phyloP scores from a whole-genome alignment of 768 basidiomycete genomes.

The Russula foetens region DNA sequence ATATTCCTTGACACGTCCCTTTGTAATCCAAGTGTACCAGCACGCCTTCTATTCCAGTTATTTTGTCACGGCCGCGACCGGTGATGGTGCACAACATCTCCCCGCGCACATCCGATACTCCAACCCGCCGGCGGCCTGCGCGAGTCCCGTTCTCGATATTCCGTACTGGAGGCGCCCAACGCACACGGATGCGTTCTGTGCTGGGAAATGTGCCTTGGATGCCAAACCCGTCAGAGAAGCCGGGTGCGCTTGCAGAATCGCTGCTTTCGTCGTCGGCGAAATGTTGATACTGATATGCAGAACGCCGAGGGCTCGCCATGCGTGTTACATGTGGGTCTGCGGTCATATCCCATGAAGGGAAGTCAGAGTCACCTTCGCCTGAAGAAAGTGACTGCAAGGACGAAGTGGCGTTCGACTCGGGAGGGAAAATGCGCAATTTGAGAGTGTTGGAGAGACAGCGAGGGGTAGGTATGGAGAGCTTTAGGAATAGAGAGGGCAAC shows the following conservation, averaged over 20 bases:
- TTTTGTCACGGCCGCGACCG: constrained; percentile 35
- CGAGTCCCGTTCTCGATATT: constrained; percentile 42
- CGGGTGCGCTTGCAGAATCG: constrained; percentile 52
- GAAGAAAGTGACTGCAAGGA: constrained; percentile 74
- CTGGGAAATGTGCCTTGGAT: constrained; percentile 77
- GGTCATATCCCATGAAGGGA: constrained; percentile 62
- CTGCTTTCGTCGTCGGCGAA: constrained; percentile 81
- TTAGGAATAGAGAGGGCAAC: background rate
- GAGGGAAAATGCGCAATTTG: constrained; percentile 66
- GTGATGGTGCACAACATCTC: constrained; percentile 57
- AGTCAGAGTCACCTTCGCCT: constrained; percentile 50
- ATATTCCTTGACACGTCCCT: constrained; percentile 65
- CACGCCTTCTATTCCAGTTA: constrained; percentile 39
- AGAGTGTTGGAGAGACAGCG: constrained; percentile 72
- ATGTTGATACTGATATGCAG: constrained; percentile 53
- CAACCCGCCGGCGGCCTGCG: constrained; percentile 58
- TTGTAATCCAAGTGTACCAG: constrained; percentile 63
- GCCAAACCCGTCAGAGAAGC: constrained; percentile 50
- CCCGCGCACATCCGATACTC: constrained; percentile 58
- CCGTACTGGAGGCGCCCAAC: constrained; percentile 47
- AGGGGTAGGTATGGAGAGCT: constrained; percentile 74
- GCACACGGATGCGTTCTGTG: constrained; percentile 63
- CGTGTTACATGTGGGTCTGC: constrained; percentile 72
- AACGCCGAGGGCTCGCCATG: constrained; percentile 35
- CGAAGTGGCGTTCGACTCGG: constrained; percentile 35